Evolutionary conservation across 768 basidiomycete species (phyloP).

Genomic region (Lyophyllum semitale): DNA sequence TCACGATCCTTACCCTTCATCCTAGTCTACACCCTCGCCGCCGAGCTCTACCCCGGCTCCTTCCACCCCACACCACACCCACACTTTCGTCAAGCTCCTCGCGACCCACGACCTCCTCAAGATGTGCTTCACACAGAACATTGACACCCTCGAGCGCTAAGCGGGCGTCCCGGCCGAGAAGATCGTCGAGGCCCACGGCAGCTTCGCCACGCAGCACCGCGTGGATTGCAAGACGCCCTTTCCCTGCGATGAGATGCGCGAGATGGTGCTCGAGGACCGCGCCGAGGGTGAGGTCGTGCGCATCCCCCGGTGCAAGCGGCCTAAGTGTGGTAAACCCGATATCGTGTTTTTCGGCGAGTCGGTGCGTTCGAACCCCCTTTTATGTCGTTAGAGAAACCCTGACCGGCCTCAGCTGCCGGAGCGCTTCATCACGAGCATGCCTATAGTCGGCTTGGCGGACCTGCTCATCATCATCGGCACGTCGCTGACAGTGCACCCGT

Average conservation of each 20-base stretch:
- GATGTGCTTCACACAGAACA: slow-evolving; percentile 88
- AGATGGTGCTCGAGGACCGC: slow-evolving; percentile 10
- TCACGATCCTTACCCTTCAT: neutral
- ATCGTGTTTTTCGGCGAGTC: slow-evolving; percentile 92
- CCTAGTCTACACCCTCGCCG: slow-evolving; percentile 86
- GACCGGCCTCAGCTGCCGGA: slow-evolving; percentile 62
- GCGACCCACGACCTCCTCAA: slow-evolving; percentile 67
- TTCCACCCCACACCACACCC: slow-evolving; percentile 86
- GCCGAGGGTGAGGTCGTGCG: slow-evolving; percentile 40
- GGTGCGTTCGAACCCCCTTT: slow-evolving; percentile 38
- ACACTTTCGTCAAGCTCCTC: slow-evolving; percentile 87
- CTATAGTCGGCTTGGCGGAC: slow-evolving; percentile 63
- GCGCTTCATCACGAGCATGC: slow-evolving; percentile 60
- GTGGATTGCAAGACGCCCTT: slow-evolving; percentile 67
- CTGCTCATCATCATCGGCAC: slow-evolving; percentile 91
- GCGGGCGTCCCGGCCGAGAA: slow-evolving; percentile 74
- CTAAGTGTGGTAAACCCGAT: slow-evolving; percentile 77
- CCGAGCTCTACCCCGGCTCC: slow-evolving; percentile 90
- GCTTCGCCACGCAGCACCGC: slow-evolving; percentile 86
- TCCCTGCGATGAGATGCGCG: slow-evolving; percentile 68
- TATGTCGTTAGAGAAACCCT: neutral
- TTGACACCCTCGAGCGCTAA: slow-evolving; percentile 87
- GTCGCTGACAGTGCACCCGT: slow-evolving; percentile 84
- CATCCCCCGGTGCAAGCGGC: slow-evolving; percentile 61
- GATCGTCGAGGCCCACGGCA: slow-evolving; percentile 95